Base-by-base conservation (phyloP, 768 basidiomycete genomes). In the Chiua virens region DNA sequence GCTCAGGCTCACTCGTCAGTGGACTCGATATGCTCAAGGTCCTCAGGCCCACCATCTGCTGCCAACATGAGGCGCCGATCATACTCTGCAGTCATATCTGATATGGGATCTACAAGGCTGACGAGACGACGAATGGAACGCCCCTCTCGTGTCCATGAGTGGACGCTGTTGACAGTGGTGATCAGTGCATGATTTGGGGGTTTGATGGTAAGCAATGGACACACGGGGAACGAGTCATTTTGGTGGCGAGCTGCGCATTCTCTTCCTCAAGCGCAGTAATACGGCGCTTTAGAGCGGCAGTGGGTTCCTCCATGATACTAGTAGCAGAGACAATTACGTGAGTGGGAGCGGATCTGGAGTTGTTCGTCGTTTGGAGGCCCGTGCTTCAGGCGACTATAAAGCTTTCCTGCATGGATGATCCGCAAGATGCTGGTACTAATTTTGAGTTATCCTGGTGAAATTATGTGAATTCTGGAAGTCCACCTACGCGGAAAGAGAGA, bases 111-210 rank as follows among this genome's bases (percentile, higher is more conserved):
- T 0, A 27, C 18, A 0, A 60, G 45, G 42, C 42, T 47, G 0
- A 60, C 53, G 1, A 60, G 59, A 34, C 53, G n/a, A 5, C 21
- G 45, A 4, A 60, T 50, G 5, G 18, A 50, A 6, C 45, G 40
- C 18, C 57, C 56, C 18, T 54, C 47, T 15, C 30, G n/a, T 0
- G 47, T 1, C 10, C 50, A 47, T 4, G 47, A 45, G 39, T 54
- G 45, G 7, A 23, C 1, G 7, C 58, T 57, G 21, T 15, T 10
- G 20, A 5, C 21, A 27, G 34, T 17, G 18, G 23, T 38, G 17
- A 21, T 2, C 0, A 25, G 25, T 25, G 25, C 8, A 25, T 25
- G 8, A 25, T 25, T 25, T 25, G 8, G 8, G 25, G 8, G 25
- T 25, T 25, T 8, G 8, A 25, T 25, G 25, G 25, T 25, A 25